phyloP scores from a whole-genome alignment of 148 eudicot species.

The Agrostemma githago region DNA sequence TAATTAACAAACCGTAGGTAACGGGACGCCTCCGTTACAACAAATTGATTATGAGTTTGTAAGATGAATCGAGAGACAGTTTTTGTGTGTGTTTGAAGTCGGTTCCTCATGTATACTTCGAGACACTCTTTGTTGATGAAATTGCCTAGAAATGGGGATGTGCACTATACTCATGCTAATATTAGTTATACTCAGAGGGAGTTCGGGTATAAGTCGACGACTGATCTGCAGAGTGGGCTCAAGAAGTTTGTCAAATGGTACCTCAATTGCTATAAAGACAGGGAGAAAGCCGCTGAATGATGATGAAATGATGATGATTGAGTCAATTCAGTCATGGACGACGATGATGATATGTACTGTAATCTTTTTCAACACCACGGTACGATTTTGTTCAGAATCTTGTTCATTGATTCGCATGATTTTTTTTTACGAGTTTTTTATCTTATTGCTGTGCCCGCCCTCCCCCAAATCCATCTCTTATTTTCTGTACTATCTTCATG shows the following conservation, averaged over 20 bases:
- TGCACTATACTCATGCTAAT: constrained; percentile 69
- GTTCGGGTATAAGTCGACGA: constrained; percentile 58
- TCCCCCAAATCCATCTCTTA: constrained; percentile 30
- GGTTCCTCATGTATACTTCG: too few species aligned
- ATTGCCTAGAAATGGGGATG: constrained; percentile 79
- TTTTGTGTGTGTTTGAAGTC: too few species aligned
- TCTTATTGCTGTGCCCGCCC: constrained; percentile 6
- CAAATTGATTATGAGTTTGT: too few species aligned
- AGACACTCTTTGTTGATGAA: constrained; percentile 23
- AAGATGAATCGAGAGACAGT: too few species aligned
- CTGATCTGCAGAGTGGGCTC: constrained; percentile 76
- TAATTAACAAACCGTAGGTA: too few species aligned
- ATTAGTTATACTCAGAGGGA: constrained; percentile 46
- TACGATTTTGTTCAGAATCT: constrained; percentile 37
- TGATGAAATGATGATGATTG: too few species aligned
- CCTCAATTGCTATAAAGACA: constrained; percentile 48
- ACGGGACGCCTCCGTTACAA: too few species aligned
- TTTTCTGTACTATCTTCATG: constrained; percentile 28
- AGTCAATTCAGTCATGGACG: too few species aligned
- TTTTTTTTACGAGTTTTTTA: constrained; percentile 31
- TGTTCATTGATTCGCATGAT: constrained; percentile 54
- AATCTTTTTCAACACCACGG: constrained; percentile 24
- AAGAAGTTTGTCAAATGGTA: constrained; percentile 72
- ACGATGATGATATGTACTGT: neutral
- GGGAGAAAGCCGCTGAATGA: constrained; percentile 56